A percentile compares a stretch with the other conserved stretches of the same genome.
These are phyloP conservation scores for Bryoerythrophyllum caledonicum DNA, from an alignment of 225 moss, liverwort and hornwort genomes.

Conservation along the genomic window DNA sequence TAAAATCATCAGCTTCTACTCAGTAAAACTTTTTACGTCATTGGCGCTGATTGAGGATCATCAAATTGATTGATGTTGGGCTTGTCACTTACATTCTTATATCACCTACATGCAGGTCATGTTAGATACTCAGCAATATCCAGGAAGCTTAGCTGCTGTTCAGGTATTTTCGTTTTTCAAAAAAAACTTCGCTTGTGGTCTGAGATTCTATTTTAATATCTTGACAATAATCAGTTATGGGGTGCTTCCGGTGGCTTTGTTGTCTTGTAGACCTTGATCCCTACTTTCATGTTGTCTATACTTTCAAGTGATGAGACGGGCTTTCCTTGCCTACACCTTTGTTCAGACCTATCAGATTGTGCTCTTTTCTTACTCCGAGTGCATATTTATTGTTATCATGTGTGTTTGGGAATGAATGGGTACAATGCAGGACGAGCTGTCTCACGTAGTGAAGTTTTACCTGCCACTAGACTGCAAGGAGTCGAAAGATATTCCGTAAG, in stretches of 20 bases:
- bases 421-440: slow-evolving; percentile 52
- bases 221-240: not conserved
- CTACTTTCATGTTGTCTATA: slow-evolving; percentile 8
- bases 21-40: not conserved
- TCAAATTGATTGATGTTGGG: slow-evolving; percentile 1
- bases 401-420: slow-evolving; percentile 17
- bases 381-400: slow-evolving; percentile 11
- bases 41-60: slow-evolving; percentile 12
- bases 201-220: not conserved
- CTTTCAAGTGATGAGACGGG: not conserved
- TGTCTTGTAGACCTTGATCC: slow-evolving; percentile 14
- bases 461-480: slow-evolving; percentile 51
- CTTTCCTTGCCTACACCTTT: not conserved
- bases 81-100: not conserved
- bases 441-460: slow-evolving; percentile 48
- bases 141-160: slow-evolving; percentile 65
- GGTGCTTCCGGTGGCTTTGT: slow-evolving; percentile 6
- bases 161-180: slow-evolving; percentile 36
- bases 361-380: not conserved
- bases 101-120: slow-evolving; percentile 55
- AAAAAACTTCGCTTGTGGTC: not conserved
- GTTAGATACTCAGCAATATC: slow-evolving; percentile 70
- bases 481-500: slow-evolving; percentile 57
- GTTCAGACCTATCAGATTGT: not conserved
- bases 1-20: not conserved